phyloP scores from a whole-genome alignment of 176 grass and related monocot genomes.

The Thinopyrum elongatum region DNA sequence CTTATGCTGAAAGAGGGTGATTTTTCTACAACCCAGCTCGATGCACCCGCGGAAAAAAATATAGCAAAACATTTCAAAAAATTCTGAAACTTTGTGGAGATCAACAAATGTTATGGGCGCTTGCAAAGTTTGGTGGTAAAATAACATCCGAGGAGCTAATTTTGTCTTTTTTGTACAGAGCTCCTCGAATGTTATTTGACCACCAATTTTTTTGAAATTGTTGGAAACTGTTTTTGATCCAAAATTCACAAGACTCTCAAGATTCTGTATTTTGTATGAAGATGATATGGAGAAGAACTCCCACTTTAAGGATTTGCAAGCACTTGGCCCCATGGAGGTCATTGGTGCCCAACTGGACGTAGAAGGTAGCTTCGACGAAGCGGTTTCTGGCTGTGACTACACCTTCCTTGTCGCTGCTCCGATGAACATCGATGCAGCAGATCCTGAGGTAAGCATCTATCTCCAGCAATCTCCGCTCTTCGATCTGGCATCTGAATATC shows the following conservation, averaged over 20 bases:
- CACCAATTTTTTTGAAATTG: too few relatives aligned
- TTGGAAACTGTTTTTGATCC: neutral
- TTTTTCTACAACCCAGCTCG: too few relatives aligned
- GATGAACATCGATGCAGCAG: neutral
- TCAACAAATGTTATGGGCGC: too few relatives aligned
- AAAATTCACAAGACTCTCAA: neutral
- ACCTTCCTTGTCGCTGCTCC: slow-evolving; percentile 41
- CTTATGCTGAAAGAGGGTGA: neutral
- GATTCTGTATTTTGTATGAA: neutral
- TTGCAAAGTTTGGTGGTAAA: too few relatives aligned
- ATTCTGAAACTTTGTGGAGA: too few relatives aligned
- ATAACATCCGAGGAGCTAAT: too few relatives aligned
- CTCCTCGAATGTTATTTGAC: too few relatives aligned
- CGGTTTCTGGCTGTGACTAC: slow-evolving; percentile 17
- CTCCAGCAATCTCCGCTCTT: too few relatives aligned
- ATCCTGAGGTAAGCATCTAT: slow-evolving; percentile 20
- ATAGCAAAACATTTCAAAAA: too few relatives aligned
- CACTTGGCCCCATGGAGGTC: slow-evolving; percentile 6
- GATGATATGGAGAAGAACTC: slow-evolving; percentile 17
- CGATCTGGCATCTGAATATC: too few relatives aligned
- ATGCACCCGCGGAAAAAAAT: too few relatives aligned
- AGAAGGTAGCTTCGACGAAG: slow-evolving; percentile 32
- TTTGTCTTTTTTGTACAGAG: too few relatives aligned
- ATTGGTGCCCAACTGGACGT: neutral
- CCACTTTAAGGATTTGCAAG: neutral